Evolutionary conservation across 2,329 filamentous ascomycete genomes (phyloP).

Genomic region (Penicillium sp.): DNA sequence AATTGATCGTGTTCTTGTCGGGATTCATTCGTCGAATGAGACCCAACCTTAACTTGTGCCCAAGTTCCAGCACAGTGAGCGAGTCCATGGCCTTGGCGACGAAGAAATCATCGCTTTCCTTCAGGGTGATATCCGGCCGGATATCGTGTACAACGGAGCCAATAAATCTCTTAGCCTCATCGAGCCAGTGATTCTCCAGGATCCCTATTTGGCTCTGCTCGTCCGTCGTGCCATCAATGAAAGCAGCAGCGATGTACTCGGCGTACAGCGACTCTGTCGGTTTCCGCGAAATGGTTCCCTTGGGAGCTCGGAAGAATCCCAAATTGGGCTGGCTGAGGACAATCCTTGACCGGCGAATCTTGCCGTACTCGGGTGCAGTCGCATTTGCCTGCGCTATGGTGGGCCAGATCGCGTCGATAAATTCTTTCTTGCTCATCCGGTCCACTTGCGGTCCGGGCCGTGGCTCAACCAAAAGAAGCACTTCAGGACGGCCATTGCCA

Average conservation of each 20-base stretch:
- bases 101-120: conserved; percentile 18
- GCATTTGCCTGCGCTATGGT: conserved; percentile 12
- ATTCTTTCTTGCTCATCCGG: conserved; percentile 19
- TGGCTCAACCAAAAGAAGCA: conserved; percentile 21
- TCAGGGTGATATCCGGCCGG: conserved; percentile 9
- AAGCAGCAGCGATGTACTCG: conserved; percentile 16
- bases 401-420: conserved; percentile 20
- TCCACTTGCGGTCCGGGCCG: conserved; percentile 7
- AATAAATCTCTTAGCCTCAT: conserved; percentile 16
- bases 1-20: conserved; percentile 15
- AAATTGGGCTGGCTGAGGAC: conserved; percentile 13
- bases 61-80: conserved; percentile 15
- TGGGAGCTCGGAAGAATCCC: conserved; percentile 16
- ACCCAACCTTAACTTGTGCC: conserved; percentile 13
- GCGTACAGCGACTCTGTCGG: conserved; percentile 18
- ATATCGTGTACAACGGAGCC: conserved; percentile 17
- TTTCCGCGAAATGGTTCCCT: conserved; percentile 18
- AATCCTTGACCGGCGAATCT: conserved; percentile 18
- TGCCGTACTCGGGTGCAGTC: conserved; percentile 14
- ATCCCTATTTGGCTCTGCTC: conserved; percentile 15
- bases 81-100: conserved; percentile 16
- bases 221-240: conserved; percentile 16
- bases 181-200: conserved; percentile 15
- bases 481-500: conserved; percentile 18
- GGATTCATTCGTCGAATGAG: conserved; percentile 12